phyloP scores from a whole-genome alignment of 202 grass and related monocot genomes.

The Zizania palustris region DNA sequence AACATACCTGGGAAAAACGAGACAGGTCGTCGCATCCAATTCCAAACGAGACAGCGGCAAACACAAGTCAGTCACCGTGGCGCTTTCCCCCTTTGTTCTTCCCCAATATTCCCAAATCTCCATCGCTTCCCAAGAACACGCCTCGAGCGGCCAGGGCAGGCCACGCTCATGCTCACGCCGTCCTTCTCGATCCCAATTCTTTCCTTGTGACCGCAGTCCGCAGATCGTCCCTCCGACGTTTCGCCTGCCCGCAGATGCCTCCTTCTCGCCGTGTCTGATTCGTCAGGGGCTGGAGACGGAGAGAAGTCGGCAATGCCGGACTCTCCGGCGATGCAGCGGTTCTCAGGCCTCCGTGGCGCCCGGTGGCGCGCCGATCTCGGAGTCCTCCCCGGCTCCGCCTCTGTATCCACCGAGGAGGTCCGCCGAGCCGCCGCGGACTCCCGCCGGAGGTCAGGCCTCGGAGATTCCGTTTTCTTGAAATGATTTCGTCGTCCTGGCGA shows the following conservation, averaged over 20 bases:
- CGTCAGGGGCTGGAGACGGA: slow-evolving; percentile 17
- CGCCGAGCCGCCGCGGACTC: slow-evolving; percentile 86
- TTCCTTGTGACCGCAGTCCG: background rate
- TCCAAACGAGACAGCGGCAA: slow-evolving; percentile 6
- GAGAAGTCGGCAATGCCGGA: slow-evolving; percentile 45
- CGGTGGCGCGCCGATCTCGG: slow-evolving; percentile 86
- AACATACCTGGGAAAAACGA: background rate
- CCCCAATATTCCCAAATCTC: slow-evolving; percentile 16
- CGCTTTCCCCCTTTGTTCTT: background rate
- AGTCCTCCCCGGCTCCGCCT: slow-evolving; percentile 52
- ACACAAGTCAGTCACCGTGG: background rate
- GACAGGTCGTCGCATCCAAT: background rate
- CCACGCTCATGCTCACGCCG: slow-evolving; percentile 5
- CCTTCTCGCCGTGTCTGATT: background rate
- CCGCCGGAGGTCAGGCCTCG: slow-evolving; percentile 66
- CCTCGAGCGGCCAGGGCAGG: background rate
- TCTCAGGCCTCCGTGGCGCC: slow-evolving; percentile 68
- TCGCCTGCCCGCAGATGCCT: background rate
- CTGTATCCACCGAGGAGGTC: slow-evolving; percentile 68
- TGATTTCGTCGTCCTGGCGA: background rate
- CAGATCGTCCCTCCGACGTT: background rate
- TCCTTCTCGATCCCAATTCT: slow-evolving; percentile 22
- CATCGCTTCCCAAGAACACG: slow-evolving; percentile 31
- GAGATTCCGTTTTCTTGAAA: background rate
- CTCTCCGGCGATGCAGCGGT: slow-evolving; percentile 39